A percentile compares a stretch with the other conserved stretches of the same genome.
These are phyloP conservation scores for Candida stauntonica DNA, from an alignment of 805 yeast species.

Conservation along the genomic window DNA sequence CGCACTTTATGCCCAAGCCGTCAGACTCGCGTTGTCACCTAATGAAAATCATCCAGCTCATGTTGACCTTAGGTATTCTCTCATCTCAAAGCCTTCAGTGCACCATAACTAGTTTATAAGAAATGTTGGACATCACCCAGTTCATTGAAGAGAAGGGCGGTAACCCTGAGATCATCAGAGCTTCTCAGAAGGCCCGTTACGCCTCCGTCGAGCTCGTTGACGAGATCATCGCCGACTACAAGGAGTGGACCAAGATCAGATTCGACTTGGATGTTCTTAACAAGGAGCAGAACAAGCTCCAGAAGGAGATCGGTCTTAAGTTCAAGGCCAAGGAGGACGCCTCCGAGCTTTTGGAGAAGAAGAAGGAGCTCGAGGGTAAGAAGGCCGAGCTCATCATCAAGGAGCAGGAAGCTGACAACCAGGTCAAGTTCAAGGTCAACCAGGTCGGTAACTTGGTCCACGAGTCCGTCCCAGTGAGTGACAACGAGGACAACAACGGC, in stretches of 20 bases:
- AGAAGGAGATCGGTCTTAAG: constrained; percentile 88
- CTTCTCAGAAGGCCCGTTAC: constrained; percentile 91
- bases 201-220: constrained; percentile 93
- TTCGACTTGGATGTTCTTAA: constrained; percentile 88
- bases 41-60: too few relatives aligned
- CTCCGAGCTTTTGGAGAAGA: constrained; percentile 70
- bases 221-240: constrained; percentile 88
- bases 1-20: background rate
- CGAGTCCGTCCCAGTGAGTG: constrained; percentile 80
- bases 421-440: constrained; percentile 75
- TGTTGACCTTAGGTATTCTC: too few relatives aligned
- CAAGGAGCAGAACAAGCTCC: constrained; percentile 83
- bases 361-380: constrained; percentile 66
- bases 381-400: constrained; percentile 60
- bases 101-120: too few relatives aligned
- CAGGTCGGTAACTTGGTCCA: constrained; percentile 93
- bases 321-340: constrained; percentile 97
- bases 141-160: constrained; percentile 98
- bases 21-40: too few relatives aligned
- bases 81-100: too few relatives aligned
- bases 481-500: constrained; percentile 88
- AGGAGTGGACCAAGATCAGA: constrained; percentile 85
- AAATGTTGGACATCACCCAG: constrained; percentile 90
- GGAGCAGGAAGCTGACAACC: constrained; percentile 78
- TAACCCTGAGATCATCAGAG: constrained; percentile 81